Base-by-base conservation (phyloP, 306 rosid genomes). In the Calophaca sinica region DNA sequence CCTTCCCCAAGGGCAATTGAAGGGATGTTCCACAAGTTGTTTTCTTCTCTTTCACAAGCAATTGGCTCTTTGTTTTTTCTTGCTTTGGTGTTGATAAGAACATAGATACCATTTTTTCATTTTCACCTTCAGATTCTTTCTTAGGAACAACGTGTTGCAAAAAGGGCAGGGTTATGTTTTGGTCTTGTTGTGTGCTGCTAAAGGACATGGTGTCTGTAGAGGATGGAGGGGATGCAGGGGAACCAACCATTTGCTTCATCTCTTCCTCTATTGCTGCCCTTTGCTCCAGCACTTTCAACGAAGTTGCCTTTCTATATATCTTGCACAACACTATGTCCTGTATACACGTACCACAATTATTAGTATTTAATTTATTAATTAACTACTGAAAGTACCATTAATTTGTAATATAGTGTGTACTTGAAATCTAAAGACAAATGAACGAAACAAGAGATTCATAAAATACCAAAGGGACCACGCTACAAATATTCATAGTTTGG, bases 271-370 rank as follows among this genome's bases (percentile, higher is more conserved):
- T 71, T 15, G 90, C 90, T 74, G 97, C 97, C 48, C 96, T 94
- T 76, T 91, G 91, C 80, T 94, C 99, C 7, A 94, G 61, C 46
- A 89, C 99, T 69, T 94, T 94, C 96, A 94, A 85, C 0, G 99
- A 92, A 71, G 99, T 94, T 66, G 99, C 99, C 86, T 94, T 94
- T 74, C 94, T 67, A 14, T 94, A 94, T 66, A 94, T 91, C 85
- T 92, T 94, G 88, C 99, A 94, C 28, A 94, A 50, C 9, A 94
- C 99, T 32, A 90, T 84, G 67, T 94, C 97, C 98, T 94, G 86
- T 4, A 45, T 49, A 75, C 3, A 59, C 5, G 50, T 38, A 41
- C 31, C 49, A 50, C n/a, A 66, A 3, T 57, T 10, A 32, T 69
- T 69, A 70, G 33, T 44, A 6, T 39, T 11, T 74, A 51, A 26